These are phyloP conservation scores for Discostella stelligeroides DNA, from an alignment of 108 stramenopile genomes.

Conservation along the genomic window DNA sequence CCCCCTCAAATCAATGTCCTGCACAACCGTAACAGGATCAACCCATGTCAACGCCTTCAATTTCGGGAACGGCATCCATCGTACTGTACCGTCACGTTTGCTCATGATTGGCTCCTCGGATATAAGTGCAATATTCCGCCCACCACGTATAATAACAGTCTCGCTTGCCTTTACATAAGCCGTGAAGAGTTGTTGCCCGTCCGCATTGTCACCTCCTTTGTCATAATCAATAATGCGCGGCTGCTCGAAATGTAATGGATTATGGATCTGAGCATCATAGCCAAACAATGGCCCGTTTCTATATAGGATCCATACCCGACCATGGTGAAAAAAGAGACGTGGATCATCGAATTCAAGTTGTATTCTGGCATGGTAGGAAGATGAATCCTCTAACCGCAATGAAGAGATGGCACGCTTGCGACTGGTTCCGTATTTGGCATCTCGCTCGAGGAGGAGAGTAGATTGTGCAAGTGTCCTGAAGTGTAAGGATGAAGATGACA, in stretches of 20 bases:
- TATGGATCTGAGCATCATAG: conserved; percentile 84
- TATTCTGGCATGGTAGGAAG: conserved; percentile 14
- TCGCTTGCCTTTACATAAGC: conserved; percentile 75
- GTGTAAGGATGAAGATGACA: conserved; percentile 1
- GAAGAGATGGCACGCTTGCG: conserved; percentile 16
- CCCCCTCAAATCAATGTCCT: conserved; percentile 53
- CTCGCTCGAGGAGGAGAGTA: conserved; percentile 63
- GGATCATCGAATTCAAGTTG: conserved; percentile 80
- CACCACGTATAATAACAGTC: conserved; percentile 79
- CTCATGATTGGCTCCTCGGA: conserved; percentile 24
- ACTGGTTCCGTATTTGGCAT: conserved; percentile 66
- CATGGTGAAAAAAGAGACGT: conserved; percentile 70
- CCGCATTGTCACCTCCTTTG: background rate
- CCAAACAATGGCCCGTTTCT: conserved; percentile 83
- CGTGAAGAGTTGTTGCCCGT: conserved; percentile 13
- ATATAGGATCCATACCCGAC: conserved; percentile 71
- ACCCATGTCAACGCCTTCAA: conserved; percentile 83
- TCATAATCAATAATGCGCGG: background rate
- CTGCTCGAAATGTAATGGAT: conserved; percentile 66
- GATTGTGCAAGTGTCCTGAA: conserved; percentile 66
- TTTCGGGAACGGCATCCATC: conserved; percentile 16
- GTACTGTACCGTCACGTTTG: conserved; percentile 3
- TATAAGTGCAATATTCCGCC: conserved; percentile 87
- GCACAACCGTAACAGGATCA: conserved; percentile 80
- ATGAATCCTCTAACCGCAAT: conserved; percentile 8